These are phyloP conservation scores for Suillus brevipes DNA, from an alignment of 768 basidiomycete genomes.

Conservation along the genomic window DNA sequence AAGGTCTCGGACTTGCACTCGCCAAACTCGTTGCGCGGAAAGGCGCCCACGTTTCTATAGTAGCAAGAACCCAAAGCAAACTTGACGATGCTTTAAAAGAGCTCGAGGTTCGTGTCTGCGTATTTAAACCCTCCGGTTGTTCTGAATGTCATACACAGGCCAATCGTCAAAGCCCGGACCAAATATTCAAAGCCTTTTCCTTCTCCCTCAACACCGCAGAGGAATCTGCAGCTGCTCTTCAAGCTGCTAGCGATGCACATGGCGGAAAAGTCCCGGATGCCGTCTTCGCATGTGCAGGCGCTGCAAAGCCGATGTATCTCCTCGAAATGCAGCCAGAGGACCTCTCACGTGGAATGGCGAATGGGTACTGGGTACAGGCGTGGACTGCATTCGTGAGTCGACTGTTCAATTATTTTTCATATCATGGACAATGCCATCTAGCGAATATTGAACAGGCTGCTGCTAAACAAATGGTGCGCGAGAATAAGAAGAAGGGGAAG, in stretches of 20 bases:
- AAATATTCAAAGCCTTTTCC: constrained; percentile 66
- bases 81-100: constrained; percentile 58
- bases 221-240: constrained; percentile 60
- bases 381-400: constrained; percentile 46
- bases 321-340: constrained; percentile 65
- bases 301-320: constrained; percentile 68
- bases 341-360: constrained; percentile 56
- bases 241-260: constrained; percentile 54
- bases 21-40: constrained; percentile 61
- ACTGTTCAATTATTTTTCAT: background rate
- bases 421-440: background rate
- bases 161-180: constrained; percentile 51
- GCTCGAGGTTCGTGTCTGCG: constrained; percentile 65
- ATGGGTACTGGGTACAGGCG: constrained; percentile 52
- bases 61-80: constrained; percentile 70
- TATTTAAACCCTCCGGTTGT: background rate
- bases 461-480: constrained; percentile 59
- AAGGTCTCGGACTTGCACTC: constrained; percentile 77
- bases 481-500: constrained; percentile 60
- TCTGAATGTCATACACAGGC: constrained; percentile 37
- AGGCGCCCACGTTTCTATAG: constrained; percentile 85
- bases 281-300: constrained; percentile 79
- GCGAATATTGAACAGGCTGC: constrained; percentile 49
- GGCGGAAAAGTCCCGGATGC: constrained; percentile 69
- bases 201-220: constrained; percentile 57